Conservation (phyloP, 1,139 yeast species). For the Lodderomyces pseudojiufengensis region DNA sequence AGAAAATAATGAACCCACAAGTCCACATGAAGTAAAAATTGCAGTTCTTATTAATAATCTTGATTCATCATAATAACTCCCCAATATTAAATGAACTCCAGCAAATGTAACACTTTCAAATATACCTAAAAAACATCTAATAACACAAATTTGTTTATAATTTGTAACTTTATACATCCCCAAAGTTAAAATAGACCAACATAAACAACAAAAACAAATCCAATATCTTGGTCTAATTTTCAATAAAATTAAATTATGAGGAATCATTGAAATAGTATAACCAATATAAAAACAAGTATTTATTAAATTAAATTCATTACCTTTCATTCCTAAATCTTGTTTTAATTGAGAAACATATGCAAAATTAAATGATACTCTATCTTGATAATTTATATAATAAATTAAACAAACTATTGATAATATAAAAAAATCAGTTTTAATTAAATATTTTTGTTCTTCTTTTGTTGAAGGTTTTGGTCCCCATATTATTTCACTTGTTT, state of each 20-base stretch:
- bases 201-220: conserved; percentile 50
- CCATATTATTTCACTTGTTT: conserved; percentile 1
- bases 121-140: conserved; percentile 52
- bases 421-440: conserved; percentile 55
- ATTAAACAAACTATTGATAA: conserved; percentile 51
- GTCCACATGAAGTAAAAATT: conserved; percentile 51
- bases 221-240: conserved; percentile 52
- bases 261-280: conserved; percentile 55
- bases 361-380: conserved; percentile 46
- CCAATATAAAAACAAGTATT: conserved; percentile 60
- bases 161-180: conserved; percentile 44
- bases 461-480: conserved; percentile 22
- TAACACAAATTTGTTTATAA: conserved; percentile 44
- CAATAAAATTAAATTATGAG: conserved; percentile 49
- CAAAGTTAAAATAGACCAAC: conserved; percentile 55
- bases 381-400: conserved; percentile 51
- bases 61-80: conserved; percentile 8
- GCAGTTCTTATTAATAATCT: conserved; percentile 28
- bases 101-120: conserved; percentile 54
- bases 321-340: conserved; percentile 48
- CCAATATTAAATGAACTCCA: conserved; percentile 48
- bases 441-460: conserved; percentile 37
- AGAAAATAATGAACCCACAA: conserved; percentile 80
- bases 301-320: conserved; percentile 45
- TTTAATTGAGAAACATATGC: conserved; percentile 65